A percentile compares a stretch with the other conserved stretches of the same genome.
Evolutionary conservation across 106 monocot species (phyloP).

Genomic region (Ottelia alismoides): DNA sequence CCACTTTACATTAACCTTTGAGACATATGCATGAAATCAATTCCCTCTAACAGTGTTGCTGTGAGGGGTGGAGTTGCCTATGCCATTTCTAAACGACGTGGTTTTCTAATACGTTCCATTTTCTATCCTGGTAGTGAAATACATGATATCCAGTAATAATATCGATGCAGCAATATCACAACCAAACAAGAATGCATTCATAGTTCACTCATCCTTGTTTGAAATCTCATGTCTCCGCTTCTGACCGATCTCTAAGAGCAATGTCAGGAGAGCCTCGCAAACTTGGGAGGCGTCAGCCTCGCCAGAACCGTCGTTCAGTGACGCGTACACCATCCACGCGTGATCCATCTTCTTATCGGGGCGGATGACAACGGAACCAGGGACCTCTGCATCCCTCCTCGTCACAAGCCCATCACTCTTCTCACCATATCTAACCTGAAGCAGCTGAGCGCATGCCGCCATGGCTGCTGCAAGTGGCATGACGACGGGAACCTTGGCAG

Average conservation of each 20-base stretch:
- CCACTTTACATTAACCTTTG: too few species aligned
- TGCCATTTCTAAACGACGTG: too few species aligned
- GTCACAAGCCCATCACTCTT: slow-evolving; percentile 67
- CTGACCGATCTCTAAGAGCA: slow-evolving; percentile 68
- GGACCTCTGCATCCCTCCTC: slow-evolving; percentile 66
- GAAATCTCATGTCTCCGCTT: slow-evolving; percentile 47
- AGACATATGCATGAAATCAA: too few species aligned
- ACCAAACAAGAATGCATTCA: too few species aligned
- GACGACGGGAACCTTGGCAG: slow-evolving; percentile 44
- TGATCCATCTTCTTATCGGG: slow-evolving; percentile 52
- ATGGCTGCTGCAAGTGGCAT: slow-evolving; percentile 54
- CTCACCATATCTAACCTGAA: slow-evolving; percentile 57
- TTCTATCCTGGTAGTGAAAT: too few species aligned
- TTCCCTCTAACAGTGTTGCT: too few species aligned
- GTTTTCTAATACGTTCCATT: too few species aligned
- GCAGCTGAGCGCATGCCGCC: slow-evolving; percentile 53
- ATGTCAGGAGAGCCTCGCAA: slow-evolving; percentile 72
- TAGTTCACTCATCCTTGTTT: slow-evolving; percentile 58
- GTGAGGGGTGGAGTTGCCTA: too few species aligned
- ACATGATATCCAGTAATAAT: too few species aligned
- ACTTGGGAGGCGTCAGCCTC: slow-evolving; percentile 69
- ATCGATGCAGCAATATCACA: too few species aligned
- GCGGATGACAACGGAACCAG: slow-evolving; percentile 61
- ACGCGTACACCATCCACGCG: slow-evolving; percentile 82
- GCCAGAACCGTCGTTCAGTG: slow-evolving; percentile 33